Conservation (phyloP, 2,329 filamentous ascomycete genomes). For the Sordariomycetes sp. region DNA sequence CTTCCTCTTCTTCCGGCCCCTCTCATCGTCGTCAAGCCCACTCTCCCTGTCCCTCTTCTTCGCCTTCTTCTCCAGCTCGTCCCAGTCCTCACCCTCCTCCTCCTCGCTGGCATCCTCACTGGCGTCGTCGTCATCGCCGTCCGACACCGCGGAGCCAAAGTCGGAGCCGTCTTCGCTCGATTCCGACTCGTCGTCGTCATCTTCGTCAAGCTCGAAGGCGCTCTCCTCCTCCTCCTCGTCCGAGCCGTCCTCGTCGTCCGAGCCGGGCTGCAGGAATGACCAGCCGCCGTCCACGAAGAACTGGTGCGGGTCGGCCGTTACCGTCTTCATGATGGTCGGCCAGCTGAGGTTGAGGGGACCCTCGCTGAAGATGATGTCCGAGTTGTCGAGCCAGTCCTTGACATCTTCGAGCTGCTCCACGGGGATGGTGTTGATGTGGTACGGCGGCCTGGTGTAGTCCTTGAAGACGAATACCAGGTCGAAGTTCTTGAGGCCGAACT, state of each 20-base stretch:
- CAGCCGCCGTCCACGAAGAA: conserved; percentile 96
- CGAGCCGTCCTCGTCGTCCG: conserved; percentile 66
- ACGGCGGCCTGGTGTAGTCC: conserved; percentile 80
- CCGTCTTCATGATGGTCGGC: conserved; percentile 99
- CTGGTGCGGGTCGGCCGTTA: conserved; percentile 80
- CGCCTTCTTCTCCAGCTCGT: conserved; percentile 84
- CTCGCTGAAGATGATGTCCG: conserved; percentile 88
- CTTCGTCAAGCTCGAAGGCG: conserved; percentile 82
- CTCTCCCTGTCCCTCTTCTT: conserved; percentile 66
- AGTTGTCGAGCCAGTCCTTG: conserved; percentile 94
- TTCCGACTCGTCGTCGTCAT: conserved; percentile 71
- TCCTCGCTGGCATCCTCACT: conserved; percentile 54
- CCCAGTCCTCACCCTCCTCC: conserved; percentile 80
- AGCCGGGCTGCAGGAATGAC: conserved; percentile 81
- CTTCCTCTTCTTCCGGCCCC: conserved; percentile 59
- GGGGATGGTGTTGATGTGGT: conserved; percentile 95
- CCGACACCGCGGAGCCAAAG: conserved; percentile 80
- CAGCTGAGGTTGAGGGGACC: conserved; percentile 96
- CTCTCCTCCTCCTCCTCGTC: conserved; percentile 81
- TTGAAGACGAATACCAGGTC: conserved; percentile 98
- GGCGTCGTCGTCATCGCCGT: conserved; percentile 66
- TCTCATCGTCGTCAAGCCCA: conserved; percentile 53
- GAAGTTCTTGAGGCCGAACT: conserved; percentile 97
- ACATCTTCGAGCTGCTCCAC: conserved; percentile 90
- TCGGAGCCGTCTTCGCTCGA: conserved; percentile 75